Conservation (phyloP, 805 yeast species). For the Metschnikowia bowlesiae region DNA sequence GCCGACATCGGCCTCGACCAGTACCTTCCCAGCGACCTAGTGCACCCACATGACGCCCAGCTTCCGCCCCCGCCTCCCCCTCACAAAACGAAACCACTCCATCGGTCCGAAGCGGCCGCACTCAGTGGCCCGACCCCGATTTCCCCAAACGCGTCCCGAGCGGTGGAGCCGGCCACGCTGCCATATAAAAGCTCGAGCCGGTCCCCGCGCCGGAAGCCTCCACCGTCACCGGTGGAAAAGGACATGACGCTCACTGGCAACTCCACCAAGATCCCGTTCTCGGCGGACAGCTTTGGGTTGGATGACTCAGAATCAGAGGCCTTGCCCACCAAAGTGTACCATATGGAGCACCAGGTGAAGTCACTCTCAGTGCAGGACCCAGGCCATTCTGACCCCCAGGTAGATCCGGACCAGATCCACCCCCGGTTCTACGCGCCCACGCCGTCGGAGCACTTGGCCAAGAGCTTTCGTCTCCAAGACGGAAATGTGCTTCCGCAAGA, state of each 20-base stretch:
- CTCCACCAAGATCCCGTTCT: slow-evolving; percentile 34
- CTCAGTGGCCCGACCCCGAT: too few relatives aligned
- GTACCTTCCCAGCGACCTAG: slow-evolving; percentile 1
- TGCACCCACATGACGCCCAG: slow-evolving; percentile 1
- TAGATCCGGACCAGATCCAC: slow-evolving; percentile 20
- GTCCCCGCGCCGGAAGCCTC: slow-evolving; percentile 13
- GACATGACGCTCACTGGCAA: slow-evolving; percentile 1
- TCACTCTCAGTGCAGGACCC: slow-evolving; percentile 23
- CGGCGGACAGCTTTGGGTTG: slow-evolving; percentile 40
- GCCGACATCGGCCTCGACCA: slow-evolving; percentile 9
- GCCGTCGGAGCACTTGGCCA: slow-evolving; percentile 39
- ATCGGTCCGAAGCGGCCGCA: not conserved
- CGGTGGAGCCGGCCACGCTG: not conserved
- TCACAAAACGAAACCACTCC: not conserved
- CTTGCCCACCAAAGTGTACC: slow-evolving; percentile 35
- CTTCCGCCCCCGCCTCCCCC: slow-evolving; percentile 21
- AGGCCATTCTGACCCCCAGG: slow-evolving; percentile 7
- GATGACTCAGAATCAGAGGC: slow-evolving; percentile 24
- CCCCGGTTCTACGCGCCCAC: slow-evolving; percentile 45
- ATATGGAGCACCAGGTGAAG: slow-evolving; percentile 32
- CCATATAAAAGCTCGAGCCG: not conserved
- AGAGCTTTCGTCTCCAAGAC: slow-evolving; percentile 20
- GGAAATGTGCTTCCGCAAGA: slow-evolving; percentile 19
- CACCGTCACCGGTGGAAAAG: slow-evolving; percentile 8
- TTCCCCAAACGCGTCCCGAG: not conserved